Conservation (phyloP, 371 early-diverging fungal species). For the Chytridium lagenaria region DNA sequence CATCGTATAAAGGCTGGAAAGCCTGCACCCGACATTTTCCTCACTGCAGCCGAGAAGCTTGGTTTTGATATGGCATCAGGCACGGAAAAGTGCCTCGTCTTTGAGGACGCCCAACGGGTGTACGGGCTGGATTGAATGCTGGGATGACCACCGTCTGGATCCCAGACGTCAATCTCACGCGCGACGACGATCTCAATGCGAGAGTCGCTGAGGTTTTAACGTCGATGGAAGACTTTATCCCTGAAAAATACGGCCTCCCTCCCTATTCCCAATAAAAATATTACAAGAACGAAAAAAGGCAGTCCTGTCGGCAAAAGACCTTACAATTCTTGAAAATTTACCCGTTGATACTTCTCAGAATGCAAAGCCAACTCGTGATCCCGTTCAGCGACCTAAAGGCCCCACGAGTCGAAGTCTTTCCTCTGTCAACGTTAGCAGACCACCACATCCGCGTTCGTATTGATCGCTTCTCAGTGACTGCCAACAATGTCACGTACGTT, state of each 20-base stretch:
- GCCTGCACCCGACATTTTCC: conserved; percentile 91
- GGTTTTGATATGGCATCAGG: conserved; percentile 58
- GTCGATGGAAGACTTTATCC: conserved; percentile 71
- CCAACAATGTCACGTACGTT: conserved; percentile 50
- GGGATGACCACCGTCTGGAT: conserved; percentile 86
- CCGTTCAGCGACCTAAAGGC: neutral
- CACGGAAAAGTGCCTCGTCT: conserved; percentile 78
- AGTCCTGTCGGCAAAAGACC: too few species aligned
- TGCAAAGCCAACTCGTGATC: neutral
- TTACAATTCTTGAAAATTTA: too few species aligned
- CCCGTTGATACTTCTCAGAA: neutral
- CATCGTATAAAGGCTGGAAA: conserved; percentile 77
- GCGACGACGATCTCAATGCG: conserved; percentile 47
- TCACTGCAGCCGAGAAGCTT: conserved; percentile 64
- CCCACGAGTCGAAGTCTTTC: neutral
- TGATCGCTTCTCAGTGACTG: conserved; percentile 41
- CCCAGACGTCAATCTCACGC: conserved; percentile 66
- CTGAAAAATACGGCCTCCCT: conserved; percentile 59
- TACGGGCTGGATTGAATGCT: conserved; percentile 82
- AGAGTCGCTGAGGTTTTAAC: conserved; percentile 56
- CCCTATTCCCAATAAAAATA: neutral
- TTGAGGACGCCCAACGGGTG: conserved; percentile 92
- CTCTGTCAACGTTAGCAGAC: conserved; percentile 7
- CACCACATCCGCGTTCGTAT: conserved; percentile 36
- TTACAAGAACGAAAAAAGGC: too few species aligned